phyloP scores from a whole-genome alignment of 164 flowering plant species.

The Vitis rupestris region DNA sequence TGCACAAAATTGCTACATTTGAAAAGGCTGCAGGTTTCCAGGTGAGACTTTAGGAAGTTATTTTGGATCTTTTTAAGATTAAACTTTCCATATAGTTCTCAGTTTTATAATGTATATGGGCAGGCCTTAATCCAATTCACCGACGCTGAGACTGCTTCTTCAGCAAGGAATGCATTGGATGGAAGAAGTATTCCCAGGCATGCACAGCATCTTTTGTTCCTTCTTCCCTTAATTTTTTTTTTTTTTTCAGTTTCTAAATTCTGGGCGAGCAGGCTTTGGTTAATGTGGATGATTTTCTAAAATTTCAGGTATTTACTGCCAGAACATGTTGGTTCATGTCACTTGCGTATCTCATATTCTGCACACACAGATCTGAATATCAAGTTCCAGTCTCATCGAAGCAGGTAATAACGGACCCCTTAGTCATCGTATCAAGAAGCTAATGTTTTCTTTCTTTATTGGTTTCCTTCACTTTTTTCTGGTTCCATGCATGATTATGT shows the following conservation, averaged over 20 bases:
- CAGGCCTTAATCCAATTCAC: conserved; percentile 87
- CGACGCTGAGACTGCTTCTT: conserved; percentile 72
- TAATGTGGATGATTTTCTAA: not conserved
- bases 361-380: conserved; percentile 91
- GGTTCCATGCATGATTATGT: not conserved
- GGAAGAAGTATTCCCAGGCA: conserved; percentile 92
- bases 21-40: conserved; percentile 97
- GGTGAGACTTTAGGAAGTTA: conserved; percentile 31
- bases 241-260: not conserved
- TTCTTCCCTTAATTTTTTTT: not conserved
- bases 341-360: conserved; percentile 83
- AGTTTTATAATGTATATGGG: conserved; percentile 8
- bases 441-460: not conserved
- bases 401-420: conserved; percentile 55
- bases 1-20: conserved; percentile 93
- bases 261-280: not conserved
- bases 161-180: conserved; percentile 81
- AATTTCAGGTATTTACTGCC: conserved; percentile 80
- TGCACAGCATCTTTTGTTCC: not conserved
- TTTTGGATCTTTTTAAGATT: not conserved
- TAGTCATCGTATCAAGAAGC: not conserved
- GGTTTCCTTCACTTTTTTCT: not conserved
- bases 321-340: conserved; percentile 71
- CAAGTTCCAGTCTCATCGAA: conserved; percentile 91
- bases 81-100: not conserved